These are phyloP conservation scores for Tolypocladium album DNA, from an alignment of 2,329 filamentous ascomycete species.

Conservation along the genomic window DNA sequence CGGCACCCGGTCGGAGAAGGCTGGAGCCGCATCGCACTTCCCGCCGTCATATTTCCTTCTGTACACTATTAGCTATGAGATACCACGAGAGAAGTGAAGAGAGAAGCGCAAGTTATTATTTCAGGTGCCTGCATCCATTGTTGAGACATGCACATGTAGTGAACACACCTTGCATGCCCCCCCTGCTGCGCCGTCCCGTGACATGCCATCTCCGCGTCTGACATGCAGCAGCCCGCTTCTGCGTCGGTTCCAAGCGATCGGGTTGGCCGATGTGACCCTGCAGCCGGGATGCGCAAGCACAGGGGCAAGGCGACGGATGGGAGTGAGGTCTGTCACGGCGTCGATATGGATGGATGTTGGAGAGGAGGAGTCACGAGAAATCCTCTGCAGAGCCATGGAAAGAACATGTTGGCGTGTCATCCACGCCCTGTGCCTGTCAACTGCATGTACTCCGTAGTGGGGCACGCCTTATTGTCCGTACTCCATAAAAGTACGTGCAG, in stretches of 20 bases:
- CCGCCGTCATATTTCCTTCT: background rate
- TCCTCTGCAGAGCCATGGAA: background rate
- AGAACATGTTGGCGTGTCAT: background rate
- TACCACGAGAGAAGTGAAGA: conserved; percentile 7
- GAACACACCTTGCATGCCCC: background rate
- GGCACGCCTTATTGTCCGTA: background rate
- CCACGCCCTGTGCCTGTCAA: too few species aligned
- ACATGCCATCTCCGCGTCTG: background rate
- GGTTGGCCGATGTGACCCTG: background rate
- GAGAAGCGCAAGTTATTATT: background rate
- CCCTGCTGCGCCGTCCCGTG: background rate
- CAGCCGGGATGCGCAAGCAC: background rate
- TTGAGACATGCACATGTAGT: background rate
- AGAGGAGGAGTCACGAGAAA: background rate
- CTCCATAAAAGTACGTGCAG: too few species aligned
- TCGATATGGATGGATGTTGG: background rate
- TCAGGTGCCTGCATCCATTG: background rate
- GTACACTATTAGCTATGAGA: conserved; percentile 11
- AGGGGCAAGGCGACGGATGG: too few species aligned
- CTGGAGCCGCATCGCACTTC: background rate
- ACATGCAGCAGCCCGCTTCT: background rate
- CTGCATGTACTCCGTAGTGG: too few species aligned
- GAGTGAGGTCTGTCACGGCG: background rate
- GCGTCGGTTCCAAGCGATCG: background rate
- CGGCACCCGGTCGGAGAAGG: background rate